Conservation (phyloP, 768 basidiomycete genomes). For the Dioszegia aurantiaca region DNA sequence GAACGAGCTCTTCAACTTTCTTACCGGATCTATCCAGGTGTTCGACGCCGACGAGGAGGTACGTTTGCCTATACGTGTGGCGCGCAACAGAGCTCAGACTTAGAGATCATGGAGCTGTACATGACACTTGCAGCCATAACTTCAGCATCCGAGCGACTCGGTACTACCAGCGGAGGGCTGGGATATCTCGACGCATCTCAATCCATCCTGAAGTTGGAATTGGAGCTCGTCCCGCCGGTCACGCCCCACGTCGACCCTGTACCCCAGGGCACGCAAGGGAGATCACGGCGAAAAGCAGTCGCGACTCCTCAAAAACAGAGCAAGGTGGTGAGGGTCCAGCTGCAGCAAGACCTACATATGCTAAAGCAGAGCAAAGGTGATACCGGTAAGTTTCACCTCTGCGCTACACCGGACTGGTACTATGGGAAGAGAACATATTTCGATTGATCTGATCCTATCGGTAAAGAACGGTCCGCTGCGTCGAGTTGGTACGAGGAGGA, state of each 20-base stretch:
- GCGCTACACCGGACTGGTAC: not conserved
- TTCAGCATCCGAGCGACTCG: not conserved
- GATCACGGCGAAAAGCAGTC: not conserved
- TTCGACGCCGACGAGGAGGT: conserved; percentile 50
- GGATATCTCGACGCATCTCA: conserved; percentile 36
- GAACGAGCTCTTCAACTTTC: conserved; percentile 37
- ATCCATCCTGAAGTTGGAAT: conserved; percentile 28
- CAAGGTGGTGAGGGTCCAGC: conserved; percentile 16
- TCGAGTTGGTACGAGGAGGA: no score
- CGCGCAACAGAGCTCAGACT: not conserved
- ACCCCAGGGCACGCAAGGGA: not conserved
- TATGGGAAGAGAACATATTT: no score
- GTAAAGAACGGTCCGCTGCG: no score
- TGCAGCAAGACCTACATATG: conserved; percentile 47
- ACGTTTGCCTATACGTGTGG: not conserved
- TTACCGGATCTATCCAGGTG: conserved; percentile 21
- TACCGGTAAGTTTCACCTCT: conserved; percentile 35
- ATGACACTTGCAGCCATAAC: conserved; percentile 36
- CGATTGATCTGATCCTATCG: no score
- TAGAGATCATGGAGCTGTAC: conserved; percentile 46
- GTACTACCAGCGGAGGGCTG: conserved; percentile 23
- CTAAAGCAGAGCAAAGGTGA: conserved; percentile 47
- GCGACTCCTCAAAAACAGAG: not conserved
- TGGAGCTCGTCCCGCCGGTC: conserved; percentile 26
- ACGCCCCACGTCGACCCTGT: not conserved